Evolutionary conservation across 352 stramenopile species (phyloP).

Genomic region (Aphanomyces cochlioides): DNA sequence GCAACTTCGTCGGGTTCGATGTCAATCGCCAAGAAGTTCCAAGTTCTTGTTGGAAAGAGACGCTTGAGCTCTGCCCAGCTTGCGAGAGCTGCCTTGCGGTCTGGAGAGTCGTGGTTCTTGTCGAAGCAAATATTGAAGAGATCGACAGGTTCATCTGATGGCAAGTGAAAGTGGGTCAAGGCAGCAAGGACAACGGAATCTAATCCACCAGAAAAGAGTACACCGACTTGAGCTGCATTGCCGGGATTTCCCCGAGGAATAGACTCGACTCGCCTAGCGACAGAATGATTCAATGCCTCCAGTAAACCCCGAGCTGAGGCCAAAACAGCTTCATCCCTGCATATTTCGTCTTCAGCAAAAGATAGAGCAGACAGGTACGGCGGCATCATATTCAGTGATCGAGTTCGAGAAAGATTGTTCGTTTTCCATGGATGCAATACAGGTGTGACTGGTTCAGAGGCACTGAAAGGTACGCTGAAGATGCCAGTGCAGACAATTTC

Average conservation of each 20-base stretch:
- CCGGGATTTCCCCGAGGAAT: constrained; percentile 37
- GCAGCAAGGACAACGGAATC: constrained; percentile 94
- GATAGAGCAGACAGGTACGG: constrained; percentile 27
- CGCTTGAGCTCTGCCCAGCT: constrained; percentile 78
- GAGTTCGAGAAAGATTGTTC: neutral
- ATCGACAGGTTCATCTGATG: constrained; percentile 70
- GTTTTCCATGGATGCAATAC: constrained; percentile 25
- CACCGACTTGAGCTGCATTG: constrained; percentile 51
- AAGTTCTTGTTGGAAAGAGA: constrained; percentile 79
- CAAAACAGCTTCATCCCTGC: constrained; percentile 32
- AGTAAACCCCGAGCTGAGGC: constrained; percentile 50
- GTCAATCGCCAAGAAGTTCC: constrained; percentile 84
- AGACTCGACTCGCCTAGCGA: constrained; percentile 73
- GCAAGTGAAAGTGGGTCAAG: constrained; percentile 75
- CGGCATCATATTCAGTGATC: neutral
- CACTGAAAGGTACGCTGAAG: constrained; percentile 57
- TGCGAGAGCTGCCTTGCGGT: constrained; percentile 85
- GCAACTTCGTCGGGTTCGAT: constrained; percentile 72
- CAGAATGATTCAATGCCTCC: constrained; percentile 65
- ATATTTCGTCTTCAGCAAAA: constrained; percentile 12
- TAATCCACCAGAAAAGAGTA: constrained; percentile 96
- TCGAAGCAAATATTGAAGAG: constrained; percentile 96
- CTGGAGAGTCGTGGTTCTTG: constrained; percentile 62
- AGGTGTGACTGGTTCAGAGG: constrained; percentile 34
- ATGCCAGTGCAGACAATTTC: constrained; percentile 78